phyloP scores from a whole-genome alignment of 345 rosid species.

The Laguncularia racemosa region DNA sequence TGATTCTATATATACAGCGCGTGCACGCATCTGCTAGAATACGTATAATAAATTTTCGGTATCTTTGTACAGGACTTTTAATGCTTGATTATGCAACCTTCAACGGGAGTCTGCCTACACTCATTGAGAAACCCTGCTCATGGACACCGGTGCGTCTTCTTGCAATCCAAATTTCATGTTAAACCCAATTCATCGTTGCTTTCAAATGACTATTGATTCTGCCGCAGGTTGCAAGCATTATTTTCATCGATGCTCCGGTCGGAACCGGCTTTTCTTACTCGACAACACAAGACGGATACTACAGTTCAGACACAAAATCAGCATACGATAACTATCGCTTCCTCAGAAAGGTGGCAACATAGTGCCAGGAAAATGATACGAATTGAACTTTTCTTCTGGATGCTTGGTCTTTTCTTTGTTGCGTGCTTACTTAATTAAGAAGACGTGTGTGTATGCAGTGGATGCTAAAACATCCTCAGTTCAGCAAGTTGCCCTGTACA shows the following conservation, averaged over 20 bases:
- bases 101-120: constrained; percentile 30
- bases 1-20: no score
- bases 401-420: not conserved
- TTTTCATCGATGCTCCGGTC: constrained; percentile 27
- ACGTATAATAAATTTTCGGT: not conserved
- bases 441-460: constrained; percentile 19
- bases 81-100: constrained; percentile 13
- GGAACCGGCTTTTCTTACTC: constrained; percentile 30
- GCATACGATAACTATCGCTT: constrained; percentile 16
- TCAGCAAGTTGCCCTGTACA: constrained; percentile 22
- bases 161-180: no score
- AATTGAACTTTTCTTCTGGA: not conserved
- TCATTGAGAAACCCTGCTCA: constrained; percentile 17
- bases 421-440: no score
- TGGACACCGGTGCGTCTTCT: constrained; percentile 28
- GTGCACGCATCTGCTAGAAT: no score
- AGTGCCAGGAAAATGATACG: not conserved
- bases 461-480: constrained; percentile 23
- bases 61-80: constrained; percentile 25
- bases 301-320: constrained; percentile 9
- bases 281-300: constrained; percentile 15
- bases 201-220: not conserved
- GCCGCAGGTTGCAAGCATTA: constrained; percentile 23
- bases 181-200: not conserved
- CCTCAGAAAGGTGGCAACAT: constrained; percentile 15